These are phyloP conservation scores for Trichoderma sp. DNA, from an alignment of 2,329 filamentous ascomycete species.

Conservation along the genomic window DNA sequence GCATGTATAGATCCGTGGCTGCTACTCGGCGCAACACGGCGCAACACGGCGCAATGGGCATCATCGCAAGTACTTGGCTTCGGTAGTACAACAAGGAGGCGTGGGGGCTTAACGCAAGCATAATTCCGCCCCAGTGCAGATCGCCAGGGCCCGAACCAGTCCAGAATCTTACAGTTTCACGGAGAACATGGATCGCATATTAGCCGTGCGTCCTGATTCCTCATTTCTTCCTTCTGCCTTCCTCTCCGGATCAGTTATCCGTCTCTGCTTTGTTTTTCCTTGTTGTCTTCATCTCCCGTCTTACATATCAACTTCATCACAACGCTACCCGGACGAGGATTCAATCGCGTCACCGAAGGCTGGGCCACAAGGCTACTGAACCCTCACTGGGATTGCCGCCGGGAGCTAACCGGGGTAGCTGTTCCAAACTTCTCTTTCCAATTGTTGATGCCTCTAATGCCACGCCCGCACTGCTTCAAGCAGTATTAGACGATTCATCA, in stretches of 20 bases:
- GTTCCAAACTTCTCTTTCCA: not conserved
- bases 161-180: constrained; percentile 13
- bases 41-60: not conserved
- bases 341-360: not conserved
- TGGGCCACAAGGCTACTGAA: not conserved
- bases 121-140: constrained; percentile 9
- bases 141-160: constrained; percentile 3
- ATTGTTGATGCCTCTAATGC: not conserved
- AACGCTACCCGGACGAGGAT: not conserved
- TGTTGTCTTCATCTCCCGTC: not conserved
- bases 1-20: not conserved
- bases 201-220: not conserved
- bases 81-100: not conserved
- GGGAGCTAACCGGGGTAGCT: not conserved
- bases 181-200: not conserved
- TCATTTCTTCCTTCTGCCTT: not conserved
- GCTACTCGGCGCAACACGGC: not conserved
- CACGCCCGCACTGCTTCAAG: not conserved
- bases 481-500: not conserved
- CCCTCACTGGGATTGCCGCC: not conserved
- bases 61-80: not conserved
- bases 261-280: not conserved
- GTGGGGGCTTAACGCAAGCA: not conserved
- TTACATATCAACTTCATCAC: not conserved
- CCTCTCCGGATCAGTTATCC: not conserved